Base-by-base conservation (phyloP, 2,329 filamentous ascomycete genomes). In the Diaporthe amygdali region DNA sequence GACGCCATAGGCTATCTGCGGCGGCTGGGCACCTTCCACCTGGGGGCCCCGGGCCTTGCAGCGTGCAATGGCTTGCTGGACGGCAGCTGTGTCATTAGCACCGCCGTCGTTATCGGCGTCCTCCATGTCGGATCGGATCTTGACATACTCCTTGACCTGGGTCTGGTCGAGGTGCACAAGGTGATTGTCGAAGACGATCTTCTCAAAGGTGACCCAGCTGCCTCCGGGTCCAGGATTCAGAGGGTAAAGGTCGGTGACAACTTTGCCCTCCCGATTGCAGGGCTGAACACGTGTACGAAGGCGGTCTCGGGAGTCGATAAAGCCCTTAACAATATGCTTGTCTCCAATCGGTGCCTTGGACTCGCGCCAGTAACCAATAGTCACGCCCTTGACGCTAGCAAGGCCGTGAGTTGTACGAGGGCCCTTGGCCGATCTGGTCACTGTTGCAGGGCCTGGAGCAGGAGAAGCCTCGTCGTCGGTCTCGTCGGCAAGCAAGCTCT, bases 161-260 rank as follows among this genome's bases (percentile, higher is more conserved):
- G 86, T 84, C 59, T 90, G 85, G 66, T 88, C 86, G 5, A 90
- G 80, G 2, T 85, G 84, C 17, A 88, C 81, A 0, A 92, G 85
- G 70, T 90, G 88, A 9, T 85, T 78, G 2, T 87, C 86, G 75
- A 91, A 91, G 27, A 90, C 85, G 37, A 91, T 84, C 25, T 87
- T 83, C 70, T 90, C 87, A 74, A 91, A 91, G 0, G 89, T 91
- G 30, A 91, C 88, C 89, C 89, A 91, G 77, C 88, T 90, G 67
- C 88, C 89, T 27, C 89, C 89, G 1, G 89, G 87, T 0, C 89
- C 89, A 2, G 87, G 85, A 1, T 89, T 89, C 5, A 89, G 76
- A 39, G 88, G 81, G 76, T 84, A 84, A 34, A 83, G 81, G 49
- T 82, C 77, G 7, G 84, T 81, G 34, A 91, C 81, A 2, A 81